These are phyloP conservation scores for Yamadazyma diospyri DNA, from an alignment of 1,139 yeast species.

Conservation along the genomic window DNA sequence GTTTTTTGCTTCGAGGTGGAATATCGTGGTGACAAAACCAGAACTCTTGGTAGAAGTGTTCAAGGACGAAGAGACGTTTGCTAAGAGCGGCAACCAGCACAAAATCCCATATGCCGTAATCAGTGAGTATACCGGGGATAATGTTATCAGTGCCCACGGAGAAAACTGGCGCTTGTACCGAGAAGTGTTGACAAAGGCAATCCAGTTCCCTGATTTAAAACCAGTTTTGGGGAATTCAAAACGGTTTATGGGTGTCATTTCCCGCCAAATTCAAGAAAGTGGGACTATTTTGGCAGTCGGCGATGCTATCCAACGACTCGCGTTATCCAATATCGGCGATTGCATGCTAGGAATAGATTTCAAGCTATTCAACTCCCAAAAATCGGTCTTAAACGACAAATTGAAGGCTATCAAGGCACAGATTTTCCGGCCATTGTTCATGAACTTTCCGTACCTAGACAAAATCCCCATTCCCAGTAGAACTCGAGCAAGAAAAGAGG, in stretches of 20 bases:
- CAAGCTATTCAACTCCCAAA: slow-evolving; percentile 19
- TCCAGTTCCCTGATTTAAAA: slow-evolving; percentile 45
- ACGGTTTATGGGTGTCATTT: slow-evolving; percentile 11
- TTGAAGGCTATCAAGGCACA: slow-evolving; percentile 47
- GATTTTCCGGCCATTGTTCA: slow-evolving; percentile 52
- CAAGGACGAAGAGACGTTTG: slow-evolving; percentile 47
- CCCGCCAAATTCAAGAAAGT: slow-evolving; percentile 7
- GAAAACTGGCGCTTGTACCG: slow-evolving; percentile 51
- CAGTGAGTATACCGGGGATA: slow-evolving; percentile 59
- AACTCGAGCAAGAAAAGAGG: slow-evolving; percentile 39
- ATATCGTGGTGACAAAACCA: slow-evolving; percentile 51
- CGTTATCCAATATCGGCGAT: slow-evolving; percentile 51
- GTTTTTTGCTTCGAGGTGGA: slow-evolving; percentile 64
- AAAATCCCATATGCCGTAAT: slow-evolving; percentile 57
- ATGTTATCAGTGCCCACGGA: slow-evolving; percentile 60
- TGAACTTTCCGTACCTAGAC: slow-evolving; percentile 56
- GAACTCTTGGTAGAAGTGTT: slow-evolving; percentile 44
- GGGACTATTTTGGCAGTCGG: slow-evolving; percentile 23
- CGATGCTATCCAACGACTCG: slow-evolving; percentile 43
- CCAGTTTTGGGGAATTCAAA: slow-evolving; percentile 10
- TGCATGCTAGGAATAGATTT: slow-evolving; percentile 51
- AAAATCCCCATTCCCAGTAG: slow-evolving; percentile 49
- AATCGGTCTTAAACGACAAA: slow-evolving; percentile 34
- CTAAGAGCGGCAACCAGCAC: slow-evolving; percentile 59
- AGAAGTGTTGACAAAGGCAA: slow-evolving; percentile 40